Conservation (phyloP, 371 early-diverging fungal species). For the Rhizopus microsporus region DNA sequence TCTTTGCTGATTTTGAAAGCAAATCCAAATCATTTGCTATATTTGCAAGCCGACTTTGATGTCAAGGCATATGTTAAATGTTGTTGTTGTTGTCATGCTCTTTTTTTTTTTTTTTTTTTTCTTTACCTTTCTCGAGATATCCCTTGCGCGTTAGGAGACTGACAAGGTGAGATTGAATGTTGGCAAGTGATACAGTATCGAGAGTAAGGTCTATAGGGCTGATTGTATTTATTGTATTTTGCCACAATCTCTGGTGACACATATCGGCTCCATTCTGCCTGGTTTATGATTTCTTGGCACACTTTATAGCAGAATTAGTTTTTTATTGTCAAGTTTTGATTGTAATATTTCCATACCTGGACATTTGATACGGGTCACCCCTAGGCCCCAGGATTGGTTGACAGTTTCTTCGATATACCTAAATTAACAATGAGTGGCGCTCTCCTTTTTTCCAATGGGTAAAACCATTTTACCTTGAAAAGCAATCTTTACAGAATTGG, state of each 20-base stretch:
- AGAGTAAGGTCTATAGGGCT: constrained; percentile 63
- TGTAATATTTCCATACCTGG: constrained; percentile 38
- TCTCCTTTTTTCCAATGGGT: constrained; percentile 2
- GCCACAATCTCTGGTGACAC: constrained; percentile 41
- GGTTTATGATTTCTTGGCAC: constrained; percentile 56
- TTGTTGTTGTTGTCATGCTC: neutral
- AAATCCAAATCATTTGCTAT: constrained; percentile 15
- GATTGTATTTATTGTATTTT: constrained; percentile 63
- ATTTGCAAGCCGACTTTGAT: constrained; percentile 15
- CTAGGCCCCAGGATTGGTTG: constrained; percentile 66
- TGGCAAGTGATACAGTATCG: constrained; percentile 58
- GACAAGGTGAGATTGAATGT: constrained; percentile 43
- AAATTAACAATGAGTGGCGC: constrained; percentile 1
- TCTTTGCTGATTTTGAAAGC: constrained; percentile 9
- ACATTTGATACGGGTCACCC: constrained; percentile 62
- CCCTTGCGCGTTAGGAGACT: constrained; percentile 31
- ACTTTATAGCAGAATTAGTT: constrained; percentile 24
- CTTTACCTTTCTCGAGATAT: constrained; percentile 32
- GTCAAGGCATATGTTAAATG: neutral
- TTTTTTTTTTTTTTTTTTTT: neutral
- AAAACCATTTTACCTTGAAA: constrained; percentile 50
- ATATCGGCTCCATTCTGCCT: constrained; percentile 64
- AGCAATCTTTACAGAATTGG: constrained; percentile 69
- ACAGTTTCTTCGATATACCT: constrained; percentile 68
- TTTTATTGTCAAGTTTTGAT: neutral